Base-by-base conservation (phyloP, 371 early-diverging fungal genomes). In the Mucor saturninus region DNA sequence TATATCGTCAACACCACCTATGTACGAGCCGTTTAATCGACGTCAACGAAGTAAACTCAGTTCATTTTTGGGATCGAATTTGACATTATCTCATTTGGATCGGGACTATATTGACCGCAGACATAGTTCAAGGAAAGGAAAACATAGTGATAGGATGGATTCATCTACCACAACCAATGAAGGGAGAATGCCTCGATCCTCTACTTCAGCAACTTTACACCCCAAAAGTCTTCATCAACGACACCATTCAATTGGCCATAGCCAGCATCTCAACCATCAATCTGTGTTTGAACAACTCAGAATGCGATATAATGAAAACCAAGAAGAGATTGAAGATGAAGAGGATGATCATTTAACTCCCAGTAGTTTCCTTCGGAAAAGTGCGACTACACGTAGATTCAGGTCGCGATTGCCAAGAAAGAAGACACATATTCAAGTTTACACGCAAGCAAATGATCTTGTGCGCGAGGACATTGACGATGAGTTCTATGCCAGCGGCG, bases 381-480 rank as follows among this genome's bases (percentile, higher is more conserved):
- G 54, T 39, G 46, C 32, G 8, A 63, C 32, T 4, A 43, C 67
- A 9, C 42, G 61, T 42, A 40, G 56, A 5, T 79, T 77, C 35
- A 67, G 81, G 7, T 76, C 74, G 6, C 71, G 74, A 26, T 56
- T 78, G 7, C 81, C 78, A 9, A 69, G 81, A 5, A 83, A 83
- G 40, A 80, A 77, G 53, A 83, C 90, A 2, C 77, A 71, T 26
- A 86, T 90, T 61, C 88, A 89, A 55, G 85, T 90, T 1, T 90
- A 86, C 50, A 77, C 78, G 4, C 86, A 79, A 51, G 83, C 82
- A 8, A 86, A 84, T 30, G 89, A 86, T 28, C 83, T 86, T 1
- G 84, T 86, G 2, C 74, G 79, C 59, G 89, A 88, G 37, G 84
- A 86, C 46, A 80, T 86, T 13, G 89, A 89, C 5, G 86, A 86